Evolutionary conservation across 495 filamentous ascomycete genomes (phyloP), one percentile per base, ranked within the genome.

Genomic region (Aspergillus baeticus): DNA sequence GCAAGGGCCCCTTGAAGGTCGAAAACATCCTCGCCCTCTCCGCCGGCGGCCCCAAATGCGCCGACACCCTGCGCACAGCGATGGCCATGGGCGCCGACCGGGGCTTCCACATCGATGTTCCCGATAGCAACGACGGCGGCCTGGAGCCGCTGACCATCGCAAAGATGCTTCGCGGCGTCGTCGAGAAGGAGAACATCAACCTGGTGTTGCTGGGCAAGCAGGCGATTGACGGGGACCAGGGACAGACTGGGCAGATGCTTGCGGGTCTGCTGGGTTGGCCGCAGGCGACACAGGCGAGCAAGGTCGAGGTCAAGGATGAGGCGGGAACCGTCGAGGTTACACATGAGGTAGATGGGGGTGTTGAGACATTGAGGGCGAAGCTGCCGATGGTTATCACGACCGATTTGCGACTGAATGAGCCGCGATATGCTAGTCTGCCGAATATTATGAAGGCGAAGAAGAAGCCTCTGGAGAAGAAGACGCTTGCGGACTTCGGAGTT

Each of bases 401-500:
- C 57, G 94, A 98, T 83, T 71, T 98, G 73, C 77, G 94, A 39
- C 75, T 98, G 74, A 98, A 98, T 70, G 89, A 95, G 82, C 95
- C 94, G 52, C 75, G 95, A 48, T 98, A 97, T 74, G 93, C 92
- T 48, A 96, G 84, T 71, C 69, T 98, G 80, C 93, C 91, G 63
- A 97, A 97, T 73, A 98, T 98, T 56, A 98, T 98, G 95, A 98
- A 97, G 85, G 94, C 94, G 51, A 98, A 98, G 88, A 98, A 98
- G 89, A 98, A 98, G 86, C 87, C 88, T 63, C 65, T 98, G 62
- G 90, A 91, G 71, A 98, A 96, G 87, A 88, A 89, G 83, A 89
- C 77, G 44, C 67, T 96, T 69, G 83, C 71, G 46, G 93, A 98
- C 69, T 87, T 86, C 70, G 91, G 89, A 0, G 80, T 92, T 8